Evolutionary conservation across 148 eudicot genomes (phyloP).

Genomic region (Vaccinium myrtillus): DNA sequence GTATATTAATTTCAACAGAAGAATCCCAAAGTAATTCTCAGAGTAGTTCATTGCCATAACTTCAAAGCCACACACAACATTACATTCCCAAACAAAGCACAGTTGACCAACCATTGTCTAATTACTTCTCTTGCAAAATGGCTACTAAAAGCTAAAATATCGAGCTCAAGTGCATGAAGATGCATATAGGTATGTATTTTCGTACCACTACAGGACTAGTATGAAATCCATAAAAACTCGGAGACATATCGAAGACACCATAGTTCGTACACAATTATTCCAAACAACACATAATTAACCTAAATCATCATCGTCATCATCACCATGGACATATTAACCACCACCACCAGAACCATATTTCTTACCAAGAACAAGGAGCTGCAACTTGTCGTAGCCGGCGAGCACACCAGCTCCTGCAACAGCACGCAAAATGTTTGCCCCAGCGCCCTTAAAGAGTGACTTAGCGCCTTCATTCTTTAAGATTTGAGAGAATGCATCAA

Average conservation of each 20-base stretch:
- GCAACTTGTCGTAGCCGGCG: conserved; percentile 70
- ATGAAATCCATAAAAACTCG: background rate
- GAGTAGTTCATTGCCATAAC: background rate
- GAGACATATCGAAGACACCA: conserved; percentile 10
- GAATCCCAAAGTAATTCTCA: background rate
- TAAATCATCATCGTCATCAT: conserved; percentile 26
- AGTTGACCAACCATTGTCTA: background rate
- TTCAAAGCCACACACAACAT: background rate
- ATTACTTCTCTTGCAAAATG: background rate
- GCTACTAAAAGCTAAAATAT: background rate
- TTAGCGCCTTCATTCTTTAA: conserved; percentile 55
- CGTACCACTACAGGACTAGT: background rate
- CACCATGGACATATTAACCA: conserved; percentile 9
- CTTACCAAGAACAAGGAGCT: conserved; percentile 56
- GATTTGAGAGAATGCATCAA: conserved; percentile 58
- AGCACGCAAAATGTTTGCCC: conserved; percentile 67
- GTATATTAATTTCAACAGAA: background rate
- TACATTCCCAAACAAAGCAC: background rate
- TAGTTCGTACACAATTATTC: background rate
- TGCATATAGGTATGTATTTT: background rate
- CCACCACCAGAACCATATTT: conserved; percentile 70
- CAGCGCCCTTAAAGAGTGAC: conserved; percentile 72
- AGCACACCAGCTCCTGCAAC: conserved; percentile 74
- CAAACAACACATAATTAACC: background rate
- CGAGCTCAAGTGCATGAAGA: background rate